A percentile compares a stretch with the other conserved stretches of the same genome.
Evolutionary conservation across 2,329 filamentous ascomycete genomes (phyloP).

Genomic region (Lithohypha guttulata): DNA sequence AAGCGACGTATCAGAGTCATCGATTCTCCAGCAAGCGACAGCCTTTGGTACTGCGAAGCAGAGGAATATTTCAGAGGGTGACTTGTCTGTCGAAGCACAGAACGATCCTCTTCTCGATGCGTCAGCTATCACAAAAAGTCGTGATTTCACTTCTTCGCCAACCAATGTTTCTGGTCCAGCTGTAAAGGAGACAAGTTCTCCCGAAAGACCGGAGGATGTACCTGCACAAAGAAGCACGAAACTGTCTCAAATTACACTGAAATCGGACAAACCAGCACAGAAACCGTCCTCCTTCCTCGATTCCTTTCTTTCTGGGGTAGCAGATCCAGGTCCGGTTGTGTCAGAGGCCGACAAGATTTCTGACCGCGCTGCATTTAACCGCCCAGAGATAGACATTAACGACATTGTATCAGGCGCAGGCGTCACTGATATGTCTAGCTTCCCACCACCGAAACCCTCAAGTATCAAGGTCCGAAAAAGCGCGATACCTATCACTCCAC

Average conservation of each 20-base stretch:
- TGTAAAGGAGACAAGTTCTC: too few species aligned
- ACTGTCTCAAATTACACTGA: too few species aligned
- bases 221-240: too few species aligned
- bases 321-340: neutral
- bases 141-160: too few species aligned
- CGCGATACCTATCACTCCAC: slow-evolving; percentile 3
- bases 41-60: slow-evolving; percentile 1
- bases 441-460: neutral
- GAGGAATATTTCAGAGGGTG: neutral
- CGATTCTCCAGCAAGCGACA: slow-evolving; percentile 1
- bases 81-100: neutral
- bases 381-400: neutral
- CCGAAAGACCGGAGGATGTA: too few species aligned
- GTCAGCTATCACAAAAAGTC: too few species aligned
- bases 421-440: slow-evolving; percentile 5
- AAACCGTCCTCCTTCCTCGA: neutral
- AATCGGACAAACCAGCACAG: too few species aligned
- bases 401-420: slow-evolving; percentile 7
- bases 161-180: too few species aligned
- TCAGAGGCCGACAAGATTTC: slow-evolving; percentile 1
- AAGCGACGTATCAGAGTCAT: neutral
- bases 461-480: neutral
- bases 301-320: neutral
- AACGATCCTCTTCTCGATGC: neutral
- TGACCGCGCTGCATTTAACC: slow-evolving; percentile 7